These are phyloP conservation scores for Xylaria scruposa DNA, from an alignment of 495 filamentous ascomycete genomes.

Conservation along the genomic window DNA sequence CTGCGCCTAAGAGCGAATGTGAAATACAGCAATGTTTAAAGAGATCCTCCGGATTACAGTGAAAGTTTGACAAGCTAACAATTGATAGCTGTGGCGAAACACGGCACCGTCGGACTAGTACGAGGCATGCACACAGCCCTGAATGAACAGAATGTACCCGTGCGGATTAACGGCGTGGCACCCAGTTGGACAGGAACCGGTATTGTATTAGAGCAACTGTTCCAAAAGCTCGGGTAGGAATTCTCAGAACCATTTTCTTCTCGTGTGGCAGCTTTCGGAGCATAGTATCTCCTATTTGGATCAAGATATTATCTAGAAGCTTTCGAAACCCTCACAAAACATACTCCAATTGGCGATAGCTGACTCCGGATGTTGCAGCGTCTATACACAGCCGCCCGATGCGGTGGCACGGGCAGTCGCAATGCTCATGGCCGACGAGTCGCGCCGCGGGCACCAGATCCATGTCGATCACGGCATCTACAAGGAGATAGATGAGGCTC, in stretches of 20 bases:
- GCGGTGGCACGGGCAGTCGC: slow-evolving; percentile 50
- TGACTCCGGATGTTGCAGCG: not conserved
- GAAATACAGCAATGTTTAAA: not conserved
- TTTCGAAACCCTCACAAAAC: no score
- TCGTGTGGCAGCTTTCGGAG: no score
- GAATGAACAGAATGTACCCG: slow-evolving; percentile 19
- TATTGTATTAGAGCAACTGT: slow-evolving; percentile 40
- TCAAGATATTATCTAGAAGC: no score
- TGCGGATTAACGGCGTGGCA: slow-evolving; percentile 51
- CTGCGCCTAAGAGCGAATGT: not conserved
- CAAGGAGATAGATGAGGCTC: slow-evolving; percentile 47
- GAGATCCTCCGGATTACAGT: not conserved
- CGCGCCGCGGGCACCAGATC: slow-evolving; percentile 47
- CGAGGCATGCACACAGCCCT: slow-evolving; percentile 38
- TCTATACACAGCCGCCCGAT: slow-evolving; percentile 41
- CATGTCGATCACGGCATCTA: slow-evolving; percentile 49
- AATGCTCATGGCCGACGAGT: slow-evolving; percentile 44
- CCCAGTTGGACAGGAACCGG: slow-evolving; percentile 54
- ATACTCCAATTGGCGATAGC: no score
- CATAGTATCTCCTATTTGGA: no score
- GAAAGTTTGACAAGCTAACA: not conserved
- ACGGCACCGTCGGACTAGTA: slow-evolving; percentile 42
- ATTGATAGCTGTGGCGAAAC: slow-evolving; percentile 40
- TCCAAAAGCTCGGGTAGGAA: slow-evolving; percentile 29
- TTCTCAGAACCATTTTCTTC: no score